A percentile compares a stretch with the other conserved stretches of the same genome.
Evolutionary conservation across 2,329 filamentous ascomycete species (phyloP).

Genomic region (Didymella pinodella): DNA sequence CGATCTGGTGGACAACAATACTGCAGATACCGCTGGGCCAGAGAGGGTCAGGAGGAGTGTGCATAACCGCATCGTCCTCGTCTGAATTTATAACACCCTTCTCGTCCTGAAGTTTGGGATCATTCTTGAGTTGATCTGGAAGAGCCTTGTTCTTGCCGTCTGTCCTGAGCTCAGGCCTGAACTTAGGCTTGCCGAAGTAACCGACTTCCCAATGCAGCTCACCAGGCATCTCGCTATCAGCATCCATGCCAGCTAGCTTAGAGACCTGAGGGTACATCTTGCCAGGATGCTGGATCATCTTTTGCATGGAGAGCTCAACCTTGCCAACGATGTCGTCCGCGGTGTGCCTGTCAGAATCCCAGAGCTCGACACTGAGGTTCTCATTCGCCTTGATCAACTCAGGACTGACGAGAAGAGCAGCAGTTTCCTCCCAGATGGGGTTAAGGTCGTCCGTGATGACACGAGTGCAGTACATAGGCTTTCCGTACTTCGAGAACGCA

Average conservation of each 20-base stretch:
- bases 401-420: constrained; percentile 83
- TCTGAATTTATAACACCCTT: constrained; percentile 77
- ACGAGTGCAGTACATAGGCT: constrained; percentile 96
- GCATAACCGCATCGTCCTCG: constrained; percentile 83
- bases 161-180: constrained; percentile 82
- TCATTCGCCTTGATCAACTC: constrained; percentile 94
- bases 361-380: constrained; percentile 90
- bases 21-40: constrained; percentile 93
- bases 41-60: constrained; percentile 92
- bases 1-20: constrained; percentile 90
- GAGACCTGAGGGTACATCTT: constrained; percentile 92
- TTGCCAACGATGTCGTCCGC: constrained; percentile 96
- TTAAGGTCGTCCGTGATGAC: constrained; percentile 96
- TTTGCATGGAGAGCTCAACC: constrained; percentile 90
- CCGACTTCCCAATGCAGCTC: constrained; percentile 96
- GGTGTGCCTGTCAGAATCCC: constrained; percentile 92
- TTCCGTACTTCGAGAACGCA: constrained; percentile 94
- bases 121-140: constrained; percentile 75
- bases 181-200: constrained; percentile 90
- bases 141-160: constrained; percentile 84
- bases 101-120: constrained; percentile 84
- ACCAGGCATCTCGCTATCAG: constrained; percentile 88
- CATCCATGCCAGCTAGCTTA: constrained; percentile 81
- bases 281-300: constrained; percentile 92
- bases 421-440: constrained; percentile 88